A percentile compares a stretch with the other conserved stretches of the same genome.
Evolutionary conservation across 1,284 basidiomycete genomes (phyloP).

Genomic region (Sphagnurus paluster): DNA sequence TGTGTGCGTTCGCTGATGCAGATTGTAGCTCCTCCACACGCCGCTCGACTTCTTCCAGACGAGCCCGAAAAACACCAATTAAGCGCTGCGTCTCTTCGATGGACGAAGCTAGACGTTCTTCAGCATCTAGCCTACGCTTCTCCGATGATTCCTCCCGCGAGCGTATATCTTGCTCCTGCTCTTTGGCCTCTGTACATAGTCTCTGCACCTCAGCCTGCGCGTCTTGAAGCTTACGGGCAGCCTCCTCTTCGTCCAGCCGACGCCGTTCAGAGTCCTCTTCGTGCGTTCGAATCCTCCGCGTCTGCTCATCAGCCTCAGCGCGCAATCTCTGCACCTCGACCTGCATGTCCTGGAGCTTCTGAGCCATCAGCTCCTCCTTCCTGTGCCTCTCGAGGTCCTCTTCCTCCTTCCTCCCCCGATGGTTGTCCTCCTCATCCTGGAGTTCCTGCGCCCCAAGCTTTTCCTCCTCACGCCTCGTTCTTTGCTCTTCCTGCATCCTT

Average conservation of each 20-base stretch:
- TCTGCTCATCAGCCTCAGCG: neutral
- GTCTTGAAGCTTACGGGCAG: too few species aligned
- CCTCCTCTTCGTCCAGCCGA: too few species aligned
- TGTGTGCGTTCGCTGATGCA: neutral
- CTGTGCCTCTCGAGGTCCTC: too few species aligned
- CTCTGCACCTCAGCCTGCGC: neutral
- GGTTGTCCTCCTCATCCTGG: neutral
- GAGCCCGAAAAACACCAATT: slow-evolving; percentile 6
- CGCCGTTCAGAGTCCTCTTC: too few species aligned
- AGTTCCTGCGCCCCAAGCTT: neutral
- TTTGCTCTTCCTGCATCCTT: neutral
- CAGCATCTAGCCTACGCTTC: slow-evolving; percentile 2
- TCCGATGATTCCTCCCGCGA: slow-evolving; percentile 1
- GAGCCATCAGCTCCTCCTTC: too few species aligned
- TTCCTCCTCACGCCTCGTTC: neutral
- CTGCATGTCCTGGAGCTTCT: neutral
- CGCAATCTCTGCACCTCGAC: neutral
- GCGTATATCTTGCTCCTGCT: neutral
- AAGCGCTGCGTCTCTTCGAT: slow-evolving; percentile 7
- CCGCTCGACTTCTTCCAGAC: slow-evolving; percentile 12
- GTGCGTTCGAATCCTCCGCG: too few species aligned
- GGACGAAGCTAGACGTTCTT: slow-evolving; percentile 7
- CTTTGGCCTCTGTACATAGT: neutral
- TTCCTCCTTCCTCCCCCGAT: too few species aligned
- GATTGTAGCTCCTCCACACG: slow-evolving; percentile 7